Evolutionary conservation across 306 rosid genomes (phyloP).

Genomic region (Comarum palustre): DNA sequence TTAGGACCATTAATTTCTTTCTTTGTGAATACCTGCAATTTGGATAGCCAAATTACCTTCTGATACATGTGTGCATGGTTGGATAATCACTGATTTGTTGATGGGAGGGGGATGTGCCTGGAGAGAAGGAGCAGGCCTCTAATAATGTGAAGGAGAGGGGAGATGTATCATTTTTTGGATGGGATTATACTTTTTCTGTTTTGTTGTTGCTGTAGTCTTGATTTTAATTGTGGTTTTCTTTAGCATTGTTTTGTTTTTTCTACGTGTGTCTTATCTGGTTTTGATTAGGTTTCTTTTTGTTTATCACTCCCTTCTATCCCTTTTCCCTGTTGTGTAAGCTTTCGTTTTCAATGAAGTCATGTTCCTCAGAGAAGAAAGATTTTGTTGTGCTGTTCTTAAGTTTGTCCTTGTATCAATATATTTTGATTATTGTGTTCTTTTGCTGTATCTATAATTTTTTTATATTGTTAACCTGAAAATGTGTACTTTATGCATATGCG

Average conservation of each 20-base stretch:
- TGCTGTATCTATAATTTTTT: neutral
- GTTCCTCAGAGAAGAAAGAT: neutral
- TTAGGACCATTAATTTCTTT: neutral
- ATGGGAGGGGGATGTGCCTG: neutral
- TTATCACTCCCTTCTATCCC: neutral
- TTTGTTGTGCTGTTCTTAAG: neutral
- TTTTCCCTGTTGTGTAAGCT: neutral
- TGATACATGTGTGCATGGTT: neutral
- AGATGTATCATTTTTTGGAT: neutral
- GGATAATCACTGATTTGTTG: neutral
- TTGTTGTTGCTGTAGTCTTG: neutral
- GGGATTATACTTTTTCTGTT: neutral
- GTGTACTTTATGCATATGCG: neutral
- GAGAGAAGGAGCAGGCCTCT: neutral
- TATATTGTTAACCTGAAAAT: neutral
- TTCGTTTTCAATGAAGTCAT: neutral
- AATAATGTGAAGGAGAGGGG: neutral
- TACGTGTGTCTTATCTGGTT: neutral
- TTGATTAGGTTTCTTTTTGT: neutral
- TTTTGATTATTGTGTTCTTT: neutral
- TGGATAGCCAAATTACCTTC: neutral
- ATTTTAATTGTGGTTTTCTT: neutral
- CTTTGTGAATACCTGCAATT: slow-evolving; percentile 1
- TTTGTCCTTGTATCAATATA: neutral
- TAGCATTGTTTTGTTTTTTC: neutral